These are phyloP conservation scores for Symbiotaphrina buchneri DNA, from an alignment of 495 filamentous ascomycete genomes.

Conservation along the genomic window DNA sequence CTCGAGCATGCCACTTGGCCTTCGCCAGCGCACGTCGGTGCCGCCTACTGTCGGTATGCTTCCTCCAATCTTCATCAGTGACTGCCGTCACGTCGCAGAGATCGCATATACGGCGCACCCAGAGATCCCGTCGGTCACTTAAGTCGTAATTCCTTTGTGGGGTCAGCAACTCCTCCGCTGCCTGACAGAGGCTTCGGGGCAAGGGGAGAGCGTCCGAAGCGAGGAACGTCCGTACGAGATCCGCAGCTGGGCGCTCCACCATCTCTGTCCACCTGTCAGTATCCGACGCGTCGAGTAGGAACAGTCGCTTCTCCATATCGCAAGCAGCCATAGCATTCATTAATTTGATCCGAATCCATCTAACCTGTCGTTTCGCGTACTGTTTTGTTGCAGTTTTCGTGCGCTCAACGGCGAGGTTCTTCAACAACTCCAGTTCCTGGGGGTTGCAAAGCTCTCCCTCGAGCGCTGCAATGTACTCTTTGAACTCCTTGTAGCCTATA, in stretches of 20 bases:
- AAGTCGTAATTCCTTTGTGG: conserved; percentile 26
- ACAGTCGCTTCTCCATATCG: conserved; percentile 29
- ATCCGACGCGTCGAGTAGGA: conserved; percentile 54
- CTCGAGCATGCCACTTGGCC: not conserved
- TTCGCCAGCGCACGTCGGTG: conserved; percentile 21
- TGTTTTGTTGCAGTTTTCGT: conserved; percentile 66
- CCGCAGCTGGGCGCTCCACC: conserved; percentile 39
- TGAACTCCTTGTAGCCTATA: conserved; percentile 86
- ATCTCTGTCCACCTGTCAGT: conserved; percentile 25
- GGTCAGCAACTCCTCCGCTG: conserved; percentile 26
- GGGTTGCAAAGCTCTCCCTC: conserved; percentile 12
- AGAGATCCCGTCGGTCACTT: conserved; percentile 19
- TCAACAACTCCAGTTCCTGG: conserved; percentile 20
- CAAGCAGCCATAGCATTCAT: conserved; percentile 34
- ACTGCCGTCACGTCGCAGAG: conserved; percentile 44
- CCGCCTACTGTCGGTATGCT: conserved; percentile 43
- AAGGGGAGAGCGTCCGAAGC: conserved; percentile 26
- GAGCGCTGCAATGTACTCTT: conserved; percentile 37
- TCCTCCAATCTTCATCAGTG: conserved; percentile 50
- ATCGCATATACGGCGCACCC: conserved; percentile 38
- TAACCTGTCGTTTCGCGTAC: conserved; percentile 62
- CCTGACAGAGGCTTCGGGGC: conserved; percentile 39
- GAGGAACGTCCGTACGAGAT: conserved; percentile 38
- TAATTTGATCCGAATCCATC: conserved; percentile 74
- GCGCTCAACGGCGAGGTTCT: conserved; percentile 21